These are phyloP conservation scores for Calonectria honghensis DNA, from an alignment of 2,329 filamentous ascomycete genomes.

Conservation along the genomic window DNA sequence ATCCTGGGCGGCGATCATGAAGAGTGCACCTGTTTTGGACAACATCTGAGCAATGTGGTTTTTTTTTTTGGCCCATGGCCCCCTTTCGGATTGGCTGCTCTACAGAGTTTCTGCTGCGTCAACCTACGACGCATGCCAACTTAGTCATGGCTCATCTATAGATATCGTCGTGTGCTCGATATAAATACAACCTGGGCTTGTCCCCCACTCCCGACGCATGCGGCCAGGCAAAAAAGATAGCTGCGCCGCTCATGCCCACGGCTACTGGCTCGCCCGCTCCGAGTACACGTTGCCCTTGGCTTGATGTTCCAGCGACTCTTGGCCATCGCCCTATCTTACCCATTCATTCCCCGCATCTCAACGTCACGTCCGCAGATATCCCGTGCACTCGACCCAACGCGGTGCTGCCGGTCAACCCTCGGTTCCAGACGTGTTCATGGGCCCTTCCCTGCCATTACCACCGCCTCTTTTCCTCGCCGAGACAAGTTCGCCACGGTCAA, in stretches of 20 bases:
- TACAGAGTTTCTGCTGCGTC: conserved; percentile 14
- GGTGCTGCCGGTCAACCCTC: conserved; percentile 15
- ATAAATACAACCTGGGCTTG: conserved; percentile 44
- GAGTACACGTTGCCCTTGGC: conserved; percentile 8
- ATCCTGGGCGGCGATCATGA: conserved; percentile 40
- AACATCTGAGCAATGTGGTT: conserved; percentile 39
- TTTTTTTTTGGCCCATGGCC: conserved; percentile 31
- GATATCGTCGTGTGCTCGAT: conserved; percentile 35
- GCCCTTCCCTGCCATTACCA: not conserved
- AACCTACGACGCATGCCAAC: conserved; percentile 14
- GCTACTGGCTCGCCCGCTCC: conserved; percentile 1
- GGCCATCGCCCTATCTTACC: not conserved
- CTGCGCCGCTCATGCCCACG: conserved; percentile 22
- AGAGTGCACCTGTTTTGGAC: conserved; percentile 41
- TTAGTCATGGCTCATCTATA: conserved; percentile 20
- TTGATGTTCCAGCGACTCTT: conserved; percentile 10
- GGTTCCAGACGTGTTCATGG: conserved; percentile 6
- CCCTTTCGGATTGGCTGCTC: conserved; percentile 3
- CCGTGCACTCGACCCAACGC: conserved; percentile 31
- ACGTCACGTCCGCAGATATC: conserved; percentile 27
- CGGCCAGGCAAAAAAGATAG: conserved; percentile 37
- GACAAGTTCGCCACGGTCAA: conserved; percentile 15
- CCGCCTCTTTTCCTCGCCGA: not conserved
- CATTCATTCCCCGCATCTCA: conserved; percentile 26
- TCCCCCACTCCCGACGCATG: conserved; percentile 41